Evolutionary conservation across 208 protist species (phyloP).

Genomic region (Trypanosoma caninum): DNA sequence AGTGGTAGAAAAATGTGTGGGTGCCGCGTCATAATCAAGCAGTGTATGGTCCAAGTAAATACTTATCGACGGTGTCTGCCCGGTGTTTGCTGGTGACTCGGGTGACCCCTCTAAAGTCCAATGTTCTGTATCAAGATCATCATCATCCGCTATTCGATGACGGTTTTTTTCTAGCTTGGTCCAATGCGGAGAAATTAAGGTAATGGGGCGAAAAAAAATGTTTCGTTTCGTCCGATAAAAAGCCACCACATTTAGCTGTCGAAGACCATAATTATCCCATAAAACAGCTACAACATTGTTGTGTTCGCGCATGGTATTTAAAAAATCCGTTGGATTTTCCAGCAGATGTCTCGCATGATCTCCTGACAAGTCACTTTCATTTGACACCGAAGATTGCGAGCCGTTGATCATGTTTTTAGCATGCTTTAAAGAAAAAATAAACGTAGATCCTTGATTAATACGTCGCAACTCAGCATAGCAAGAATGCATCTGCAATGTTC

Average conservation of each 20-base stretch:
- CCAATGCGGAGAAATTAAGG: background rate
- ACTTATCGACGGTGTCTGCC: slow-evolving; percentile 29
- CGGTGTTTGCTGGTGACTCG: background rate
- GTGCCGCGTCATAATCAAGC: slow-evolving; percentile 28
- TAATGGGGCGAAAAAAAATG: background rate
- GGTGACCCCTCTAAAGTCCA: background rate
- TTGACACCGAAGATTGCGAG: slow-evolving; percentile 34
- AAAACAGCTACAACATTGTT: slow-evolving; percentile 51
- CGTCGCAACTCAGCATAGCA: slow-evolving; percentile 63
- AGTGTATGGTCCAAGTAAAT: slow-evolving; percentile 58
- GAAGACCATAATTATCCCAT: slow-evolving; percentile 50
- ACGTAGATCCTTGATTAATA: slow-evolving; percentile 25
- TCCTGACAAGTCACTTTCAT: slow-evolving; percentile 38
- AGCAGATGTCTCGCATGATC: slow-evolving; percentile 48
- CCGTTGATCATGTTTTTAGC: slow-evolving; percentile 39
- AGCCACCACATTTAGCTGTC: slow-evolving; percentile 34
- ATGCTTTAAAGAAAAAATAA: slow-evolving; percentile 58
- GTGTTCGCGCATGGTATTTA: slow-evolving; percentile 33
- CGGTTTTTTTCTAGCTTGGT: background rate
- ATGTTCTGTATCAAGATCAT: slow-evolving; percentile 15
- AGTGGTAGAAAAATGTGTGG: background rate
- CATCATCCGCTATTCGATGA: slow-evolving; percentile 8
- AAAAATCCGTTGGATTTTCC: slow-evolving; percentile 44
- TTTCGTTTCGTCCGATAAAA: slow-evolving; percentile 48
- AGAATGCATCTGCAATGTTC: slow-evolving; percentile 28